These are phyloP conservation scores for Osmanthus fragrans DNA, from an alignment of 257 asterid genomes.

Conservation along the genomic window DNA sequence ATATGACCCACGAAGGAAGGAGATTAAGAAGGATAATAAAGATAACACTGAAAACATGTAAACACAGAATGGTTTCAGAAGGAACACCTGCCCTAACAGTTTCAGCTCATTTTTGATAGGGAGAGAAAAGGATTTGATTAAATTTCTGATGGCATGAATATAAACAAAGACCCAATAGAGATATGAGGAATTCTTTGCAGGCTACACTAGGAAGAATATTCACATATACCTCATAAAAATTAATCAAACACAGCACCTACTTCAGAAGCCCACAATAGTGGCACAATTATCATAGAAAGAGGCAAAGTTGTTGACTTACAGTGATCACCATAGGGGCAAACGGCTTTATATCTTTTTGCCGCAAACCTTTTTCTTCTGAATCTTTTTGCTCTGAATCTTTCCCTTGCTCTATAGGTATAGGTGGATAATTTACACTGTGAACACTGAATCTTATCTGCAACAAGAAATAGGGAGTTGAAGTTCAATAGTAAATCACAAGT, in stretches of 20 bases:
- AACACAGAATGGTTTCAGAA: neutral
- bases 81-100: too few species aligned
- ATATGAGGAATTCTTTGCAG: neutral
- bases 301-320: conserved; percentile 22
- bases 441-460: conserved; percentile 51
- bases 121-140: neutral
- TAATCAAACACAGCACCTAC: neutral
- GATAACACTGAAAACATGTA: neutral
- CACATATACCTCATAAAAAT: neutral
- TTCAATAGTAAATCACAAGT: neutral
- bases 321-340: conserved; percentile 52
- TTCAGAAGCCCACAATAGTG: neutral
- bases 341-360: conserved; percentile 26
- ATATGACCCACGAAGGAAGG: too few species aligned
- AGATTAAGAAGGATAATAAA: neutral
- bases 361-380: neutral
- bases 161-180: neutral
- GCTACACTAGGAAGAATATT: neutral
- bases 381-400: conserved; percentile 26
- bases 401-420: conserved; percentile 62
- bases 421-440: conserved; percentile 54
- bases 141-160: neutral
- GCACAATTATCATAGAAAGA: neutral
- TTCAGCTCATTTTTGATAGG: neutral
- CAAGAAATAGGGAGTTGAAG: conserved; percentile 1